phyloP scores from a whole-genome alignment of 2,329 filamentous ascomycete genomes.

The Sporothrix brunneoviolacea region DNA sequence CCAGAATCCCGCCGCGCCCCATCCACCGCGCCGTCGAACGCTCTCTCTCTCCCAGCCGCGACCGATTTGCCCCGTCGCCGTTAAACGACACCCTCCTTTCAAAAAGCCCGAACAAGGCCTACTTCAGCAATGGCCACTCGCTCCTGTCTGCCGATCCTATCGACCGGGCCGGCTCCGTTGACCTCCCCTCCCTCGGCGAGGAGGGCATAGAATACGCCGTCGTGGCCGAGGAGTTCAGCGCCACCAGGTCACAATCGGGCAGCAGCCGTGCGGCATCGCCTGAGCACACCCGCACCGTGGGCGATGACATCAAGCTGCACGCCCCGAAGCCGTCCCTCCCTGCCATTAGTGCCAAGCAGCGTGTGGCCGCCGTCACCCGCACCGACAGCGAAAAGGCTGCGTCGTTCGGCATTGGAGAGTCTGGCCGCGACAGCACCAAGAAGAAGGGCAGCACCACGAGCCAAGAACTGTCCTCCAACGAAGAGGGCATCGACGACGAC shows the following conservation, averaged over 20 bases:
- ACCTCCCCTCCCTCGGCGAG: constrained; percentile 77
- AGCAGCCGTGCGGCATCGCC: constrained; percentile 40
- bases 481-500: constrained; percentile 59
- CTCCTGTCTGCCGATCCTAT: constrained; percentile 31
- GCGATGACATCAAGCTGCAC: constrained; percentile 75
- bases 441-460: constrained; percentile 54
- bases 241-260: constrained; percentile 33
- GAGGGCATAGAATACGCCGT: constrained; percentile 83
- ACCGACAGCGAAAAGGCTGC: constrained; percentile 86
- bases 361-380: constrained; percentile 76
- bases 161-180: constrained; percentile 67
- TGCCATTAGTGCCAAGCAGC: constrained; percentile 71
- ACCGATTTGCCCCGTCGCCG: constrained; percentile 78
- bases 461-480: constrained; percentile 38
- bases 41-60: constrained; percentile 68
- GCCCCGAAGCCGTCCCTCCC: constrained; percentile 85
- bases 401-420: constrained; percentile 73
- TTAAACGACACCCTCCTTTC: constrained; percentile 57
- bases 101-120: constrained; percentile 36
- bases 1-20: constrained; percentile 75
- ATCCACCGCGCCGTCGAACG: constrained; percentile 61
- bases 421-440: constrained; percentile 51
- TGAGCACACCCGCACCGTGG: constrained; percentile 70
- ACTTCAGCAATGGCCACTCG: constrained; percentile 25
- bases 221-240: constrained; percentile 37